phyloP scores from a whole-genome alignment of 2,329 filamentous ascomycete genomes.

The Trichoderma sp. region DNA sequence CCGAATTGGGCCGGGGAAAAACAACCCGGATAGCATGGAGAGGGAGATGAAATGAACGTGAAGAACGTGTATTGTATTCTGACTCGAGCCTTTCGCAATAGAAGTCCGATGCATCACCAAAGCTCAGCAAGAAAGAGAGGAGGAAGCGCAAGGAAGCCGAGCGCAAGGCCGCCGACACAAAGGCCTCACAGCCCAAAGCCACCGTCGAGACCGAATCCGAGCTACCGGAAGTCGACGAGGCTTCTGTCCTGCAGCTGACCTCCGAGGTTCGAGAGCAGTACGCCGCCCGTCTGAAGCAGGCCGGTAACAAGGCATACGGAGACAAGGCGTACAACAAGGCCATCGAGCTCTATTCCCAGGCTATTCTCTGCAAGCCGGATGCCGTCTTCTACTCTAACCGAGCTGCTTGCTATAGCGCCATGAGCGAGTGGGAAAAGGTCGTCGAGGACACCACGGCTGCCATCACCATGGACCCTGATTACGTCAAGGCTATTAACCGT shows the following conservation, averaged over 20 bases:
- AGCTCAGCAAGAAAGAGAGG: constrained; percentile 85
- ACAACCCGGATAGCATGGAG: not conserved
- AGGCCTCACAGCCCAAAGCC: constrained; percentile 45
- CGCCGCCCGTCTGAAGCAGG: constrained; percentile 87
- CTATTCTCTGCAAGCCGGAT: constrained; percentile 94
- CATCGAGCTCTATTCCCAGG: constrained; percentile 92
- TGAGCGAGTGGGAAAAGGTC: constrained; percentile 90
- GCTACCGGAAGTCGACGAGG: constrained; percentile 64
- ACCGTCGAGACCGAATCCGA: constrained; percentile 61
- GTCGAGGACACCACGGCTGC: constrained; percentile 96
- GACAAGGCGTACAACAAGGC: constrained; percentile 90
- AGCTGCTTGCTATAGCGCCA: constrained; percentile 93
- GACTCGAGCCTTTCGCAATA: constrained; percentile 26
- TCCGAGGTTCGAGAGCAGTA: constrained; percentile 76
- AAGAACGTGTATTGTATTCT: not conserved
- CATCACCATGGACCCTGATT: constrained; percentile 88
- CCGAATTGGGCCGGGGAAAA: not conserved
- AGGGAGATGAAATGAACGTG: not conserved
- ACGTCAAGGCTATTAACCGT: constrained; percentile 96
- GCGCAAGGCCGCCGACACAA: constrained; percentile 51
- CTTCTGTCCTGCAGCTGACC: constrained; percentile 50
- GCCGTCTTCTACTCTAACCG: constrained; percentile 99
- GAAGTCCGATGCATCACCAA: constrained; percentile 55
- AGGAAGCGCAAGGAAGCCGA: constrained; percentile 81
- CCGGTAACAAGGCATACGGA: constrained; percentile 94